These are phyloP conservation scores for Zymoseptoria brevis DNA, from an alignment of 2,329 filamentous ascomycete species.

Conservation along the genomic window DNA sequence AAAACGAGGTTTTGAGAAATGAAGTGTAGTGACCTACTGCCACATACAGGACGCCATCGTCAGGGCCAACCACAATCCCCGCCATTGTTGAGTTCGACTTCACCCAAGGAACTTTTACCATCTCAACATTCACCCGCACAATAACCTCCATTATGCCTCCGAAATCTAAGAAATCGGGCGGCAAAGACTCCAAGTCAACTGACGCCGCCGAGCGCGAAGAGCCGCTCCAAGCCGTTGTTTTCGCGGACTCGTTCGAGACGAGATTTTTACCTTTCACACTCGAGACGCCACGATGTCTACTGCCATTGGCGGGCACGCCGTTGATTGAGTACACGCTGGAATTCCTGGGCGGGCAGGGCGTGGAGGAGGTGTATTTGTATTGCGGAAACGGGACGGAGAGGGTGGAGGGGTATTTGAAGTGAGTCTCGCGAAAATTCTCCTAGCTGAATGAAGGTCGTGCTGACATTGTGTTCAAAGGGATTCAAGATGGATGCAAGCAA, in stretches of 20 bases:
- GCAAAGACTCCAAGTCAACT: constrained; percentile 33
- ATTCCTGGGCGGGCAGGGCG: constrained; percentile 87
- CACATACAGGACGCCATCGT: no score
- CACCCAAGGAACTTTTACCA: neutral
- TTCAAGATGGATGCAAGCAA: constrained; percentile 66
- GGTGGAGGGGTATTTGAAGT: constrained; percentile 77
- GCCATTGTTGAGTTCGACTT: no score
- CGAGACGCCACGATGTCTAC: constrained; percentile 84
- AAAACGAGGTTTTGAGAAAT: no score
- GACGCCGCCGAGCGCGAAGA: constrained; percentile 54
- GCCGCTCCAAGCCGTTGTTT: constrained; percentile 59
- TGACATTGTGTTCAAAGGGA: constrained; percentile 5
- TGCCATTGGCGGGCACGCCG: constrained; percentile 86
- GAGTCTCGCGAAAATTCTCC: constrained; percentile 13
- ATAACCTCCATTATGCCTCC: constrained; percentile 36
- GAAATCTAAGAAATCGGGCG: constrained; percentile 38
- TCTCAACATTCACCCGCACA: neutral
- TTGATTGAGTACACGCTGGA: constrained; percentile 97
- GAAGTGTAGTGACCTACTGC: no score
- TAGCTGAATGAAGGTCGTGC: neutral
- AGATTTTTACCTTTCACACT: constrained; percentile 83
- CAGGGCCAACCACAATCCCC: neutral
- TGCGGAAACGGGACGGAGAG: constrained; percentile 79
- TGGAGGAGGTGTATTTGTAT: constrained; percentile 91
- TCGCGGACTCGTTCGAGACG: constrained; percentile 92